These are phyloP conservation scores for Forsythia viridissima DNA, from an alignment of 257 asterid species.

Conservation along the genomic window DNA sequence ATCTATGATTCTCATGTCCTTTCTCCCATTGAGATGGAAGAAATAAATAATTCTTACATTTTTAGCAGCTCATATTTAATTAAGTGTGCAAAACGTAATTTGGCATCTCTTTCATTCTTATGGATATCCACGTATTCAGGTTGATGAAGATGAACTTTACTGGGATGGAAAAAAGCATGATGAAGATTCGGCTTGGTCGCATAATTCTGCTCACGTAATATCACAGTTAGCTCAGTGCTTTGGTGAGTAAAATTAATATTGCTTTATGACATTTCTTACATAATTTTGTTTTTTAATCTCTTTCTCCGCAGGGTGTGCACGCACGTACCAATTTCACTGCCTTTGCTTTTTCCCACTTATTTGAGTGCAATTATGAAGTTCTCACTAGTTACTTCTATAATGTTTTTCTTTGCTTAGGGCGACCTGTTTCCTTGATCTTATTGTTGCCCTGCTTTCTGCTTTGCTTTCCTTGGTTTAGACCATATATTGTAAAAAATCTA, in stretches of 20 bases:
- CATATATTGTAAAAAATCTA: not conserved
- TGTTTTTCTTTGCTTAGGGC: not conserved
- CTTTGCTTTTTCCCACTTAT: not conserved
- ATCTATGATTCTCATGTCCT: not conserved
- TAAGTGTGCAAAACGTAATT: not conserved
- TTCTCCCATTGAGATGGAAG: not conserved
- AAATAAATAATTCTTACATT: not conserved
- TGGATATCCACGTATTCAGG: slow-evolving; percentile 49
- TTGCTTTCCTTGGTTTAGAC: not conserved
- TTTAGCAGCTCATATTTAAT: slow-evolving; percentile 3
- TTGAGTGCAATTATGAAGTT: not conserved
- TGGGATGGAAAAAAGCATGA: slow-evolving; percentile 59
- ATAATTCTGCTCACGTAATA: slow-evolving; percentile 68
- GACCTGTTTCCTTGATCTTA: not conserved
- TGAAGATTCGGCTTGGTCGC: slow-evolving; percentile 55
- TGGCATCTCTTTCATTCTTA: slow-evolving; percentile 27
- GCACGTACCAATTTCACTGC: not conserved
- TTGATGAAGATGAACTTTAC: slow-evolving; percentile 72
- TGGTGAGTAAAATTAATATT: slow-evolving; percentile 61
- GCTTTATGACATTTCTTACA: slow-evolving; percentile 17
- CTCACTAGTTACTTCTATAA: not conserved
- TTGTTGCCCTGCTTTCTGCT: not conserved
- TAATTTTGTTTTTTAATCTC: not conserved
- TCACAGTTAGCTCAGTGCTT: slow-evolving; percentile 81
- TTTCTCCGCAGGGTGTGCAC: not conserved